phyloP scores from a whole-genome alignment of 495 filamentous ascomycete species.

The Penicillium parvum region DNA sequence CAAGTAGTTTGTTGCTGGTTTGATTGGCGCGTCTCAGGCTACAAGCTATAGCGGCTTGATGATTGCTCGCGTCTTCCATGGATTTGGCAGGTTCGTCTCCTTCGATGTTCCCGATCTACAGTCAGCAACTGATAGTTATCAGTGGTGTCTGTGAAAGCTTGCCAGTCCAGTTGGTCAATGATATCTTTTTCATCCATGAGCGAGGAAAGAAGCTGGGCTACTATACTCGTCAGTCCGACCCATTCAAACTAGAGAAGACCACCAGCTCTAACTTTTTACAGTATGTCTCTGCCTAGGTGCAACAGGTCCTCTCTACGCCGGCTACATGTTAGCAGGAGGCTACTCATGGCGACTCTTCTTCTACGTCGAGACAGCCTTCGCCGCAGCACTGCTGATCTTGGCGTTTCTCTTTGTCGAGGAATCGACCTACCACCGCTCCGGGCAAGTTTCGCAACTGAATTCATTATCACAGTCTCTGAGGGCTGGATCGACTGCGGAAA shows the following conservation, averaged over 20 bases:
- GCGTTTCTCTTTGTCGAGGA: constrained; percentile 62
- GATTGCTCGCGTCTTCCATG: constrained; percentile 51
- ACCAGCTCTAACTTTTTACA: constrained; percentile 13
- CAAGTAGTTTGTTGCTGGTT: constrained; percentile 48
- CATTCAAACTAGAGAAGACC: not conserved
- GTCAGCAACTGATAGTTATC: not conserved
- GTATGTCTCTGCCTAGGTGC: constrained; percentile 58
- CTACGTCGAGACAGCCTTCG: constrained; percentile 61
- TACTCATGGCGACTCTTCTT: constrained; percentile 62
- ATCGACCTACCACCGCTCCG: constrained; percentile 49
- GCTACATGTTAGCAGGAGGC: constrained; percentile 60
- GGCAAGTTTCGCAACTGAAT: constrained; percentile 1
- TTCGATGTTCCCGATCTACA: not conserved
- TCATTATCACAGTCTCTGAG: not conserved
- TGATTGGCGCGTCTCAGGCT: constrained; percentile 52
- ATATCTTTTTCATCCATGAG: constrained; percentile 64
- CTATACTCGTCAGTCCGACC: constrained; percentile 45
- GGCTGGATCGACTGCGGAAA: not conserved
- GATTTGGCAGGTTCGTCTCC: constrained; percentile 36
- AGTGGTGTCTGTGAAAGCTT: constrained; percentile 59
- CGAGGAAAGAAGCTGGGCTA: constrained; percentile 54
- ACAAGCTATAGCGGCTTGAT: constrained; percentile 51
- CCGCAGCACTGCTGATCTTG: constrained; percentile 47
- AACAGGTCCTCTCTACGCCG: constrained; percentile 55
- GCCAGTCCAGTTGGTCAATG: constrained; percentile 61